A percentile compares a stretch with the other conserved stretches of the same genome.
These are phyloP conservation scores for Noccaea caerulescens DNA, from an alignment of 345 rosid species.

Conservation along the genomic window DNA sequence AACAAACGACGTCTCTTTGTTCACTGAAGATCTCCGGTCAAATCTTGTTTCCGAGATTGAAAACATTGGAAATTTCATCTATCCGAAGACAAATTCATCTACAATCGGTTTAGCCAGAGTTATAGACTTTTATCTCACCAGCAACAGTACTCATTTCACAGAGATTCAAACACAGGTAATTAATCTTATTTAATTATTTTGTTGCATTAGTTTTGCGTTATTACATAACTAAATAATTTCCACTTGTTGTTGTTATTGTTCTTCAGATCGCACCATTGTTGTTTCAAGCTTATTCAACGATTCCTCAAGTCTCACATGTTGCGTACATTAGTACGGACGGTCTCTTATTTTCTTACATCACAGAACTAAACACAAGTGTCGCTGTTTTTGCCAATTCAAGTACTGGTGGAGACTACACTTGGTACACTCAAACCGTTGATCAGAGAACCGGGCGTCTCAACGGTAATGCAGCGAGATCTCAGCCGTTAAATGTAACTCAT, in stretches of 20 bases:
- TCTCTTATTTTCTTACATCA: constrained; percentile 35
- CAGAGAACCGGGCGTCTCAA: constrained; percentile 31
- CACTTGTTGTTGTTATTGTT: background rate
- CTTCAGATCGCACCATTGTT: constrained; percentile 41
- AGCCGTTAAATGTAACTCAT: constrained; percentile 25
- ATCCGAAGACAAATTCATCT: constrained; percentile 24
- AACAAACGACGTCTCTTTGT: constrained; percentile 7
- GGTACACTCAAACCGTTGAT: constrained; percentile 44
- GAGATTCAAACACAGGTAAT: constrained; percentile 39
- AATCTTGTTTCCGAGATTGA: constrained; percentile 28
- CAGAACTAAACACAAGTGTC: constrained; percentile 15
- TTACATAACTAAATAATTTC: background rate
- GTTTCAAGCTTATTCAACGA: constrained; percentile 41
- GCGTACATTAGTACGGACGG: constrained; percentile 35
- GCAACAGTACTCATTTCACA: constrained; percentile 7
- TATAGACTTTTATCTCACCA: constrained; percentile 28
- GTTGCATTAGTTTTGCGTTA: background rate
- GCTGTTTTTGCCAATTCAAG: constrained; percentile 38
- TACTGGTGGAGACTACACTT: constrained; percentile 36
- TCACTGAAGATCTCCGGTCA: constrained; percentile 27
- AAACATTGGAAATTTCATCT: constrained; percentile 21
- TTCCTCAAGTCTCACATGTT: constrained; percentile 41
- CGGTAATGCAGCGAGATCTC: constrained; percentile 24
- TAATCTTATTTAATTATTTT: background rate
- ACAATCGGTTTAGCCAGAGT: constrained; percentile 33